phyloP scores from a whole-genome alignment of 2,329 filamentous ascomycete species.

The Periconia macrospinosa region DNA sequence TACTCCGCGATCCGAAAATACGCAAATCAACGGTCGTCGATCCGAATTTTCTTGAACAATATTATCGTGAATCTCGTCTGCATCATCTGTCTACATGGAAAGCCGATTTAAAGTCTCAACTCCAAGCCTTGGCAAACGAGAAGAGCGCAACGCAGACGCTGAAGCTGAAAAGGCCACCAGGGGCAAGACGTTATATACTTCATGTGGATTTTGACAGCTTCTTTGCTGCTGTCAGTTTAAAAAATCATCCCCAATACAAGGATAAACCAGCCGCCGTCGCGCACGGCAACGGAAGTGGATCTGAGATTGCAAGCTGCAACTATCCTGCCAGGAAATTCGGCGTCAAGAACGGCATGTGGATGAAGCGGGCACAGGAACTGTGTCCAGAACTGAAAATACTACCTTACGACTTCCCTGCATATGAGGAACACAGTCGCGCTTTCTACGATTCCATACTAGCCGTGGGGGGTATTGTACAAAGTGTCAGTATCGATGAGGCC shows the following conservation, averaged over 20 bases:
- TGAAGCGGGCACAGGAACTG: conserved; percentile 82
- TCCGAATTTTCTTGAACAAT: conserved; percentile 90
- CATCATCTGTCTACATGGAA: conserved; percentile 98
- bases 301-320: conserved; percentile 97
- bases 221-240: conserved; percentile 89
- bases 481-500: conserved; percentile 95
- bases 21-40: conserved; percentile 90
- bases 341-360: conserved; percentile 99
- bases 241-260: conserved; percentile 71
- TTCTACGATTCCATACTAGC: conserved; percentile 87
- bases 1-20: conserved; percentile 82
- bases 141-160: conserved; percentile 57
- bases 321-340: conserved; percentile 86
- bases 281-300: conserved; percentile 80
- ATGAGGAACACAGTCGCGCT: conserved; percentile 83
- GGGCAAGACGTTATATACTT: conserved; percentile 77
- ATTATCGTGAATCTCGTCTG: conserved; percentile 89
- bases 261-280: conserved; percentile 87
- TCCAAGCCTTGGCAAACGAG: conserved; percentile 78
- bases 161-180: conserved; percentile 59
- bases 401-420: conserved; percentile 94
- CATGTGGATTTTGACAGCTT: conserved; percentile 99
- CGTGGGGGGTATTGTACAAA: conserved; percentile 83
- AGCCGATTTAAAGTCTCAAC: conserved; percentile 83
- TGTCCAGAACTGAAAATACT: conserved; percentile 86